Conservation (phyloP, 139 green algal genomes). For the Volvox africanus region DNA sequence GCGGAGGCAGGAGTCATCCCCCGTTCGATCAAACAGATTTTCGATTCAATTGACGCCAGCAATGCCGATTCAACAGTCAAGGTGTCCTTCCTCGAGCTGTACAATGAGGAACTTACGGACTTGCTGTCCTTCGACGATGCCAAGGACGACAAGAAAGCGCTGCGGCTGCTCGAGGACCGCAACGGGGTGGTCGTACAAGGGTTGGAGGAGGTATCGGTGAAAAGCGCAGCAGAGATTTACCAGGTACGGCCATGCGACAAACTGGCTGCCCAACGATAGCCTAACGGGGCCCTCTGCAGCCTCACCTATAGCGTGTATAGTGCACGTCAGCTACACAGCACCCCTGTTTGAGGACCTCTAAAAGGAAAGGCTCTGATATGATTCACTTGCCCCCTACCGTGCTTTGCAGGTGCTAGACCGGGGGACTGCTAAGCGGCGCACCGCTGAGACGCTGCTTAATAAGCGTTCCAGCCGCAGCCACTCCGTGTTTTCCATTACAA, state of each 20-base stretch:
- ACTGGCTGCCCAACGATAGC: too few species aligned
- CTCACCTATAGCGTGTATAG: too few species aligned
- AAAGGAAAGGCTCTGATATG: too few species aligned
- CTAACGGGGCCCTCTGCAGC: too few species aligned
- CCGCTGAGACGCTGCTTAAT: conserved; percentile 97
- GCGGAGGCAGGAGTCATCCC: conserved; percentile 95
- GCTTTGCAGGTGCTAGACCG: conserved; percentile 83
- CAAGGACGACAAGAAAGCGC: conserved; percentile 63
- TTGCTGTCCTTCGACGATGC: conserved; percentile 76
- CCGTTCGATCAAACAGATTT: conserved; percentile 95
- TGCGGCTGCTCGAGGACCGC: conserved; percentile 87
- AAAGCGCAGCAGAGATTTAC: conserved; percentile 89
- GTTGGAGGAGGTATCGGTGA: conserved; percentile 95
- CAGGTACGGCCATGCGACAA: conserved; percentile 52
- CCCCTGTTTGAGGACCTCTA: too few species aligned
- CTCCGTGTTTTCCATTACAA: conserved; percentile 91
- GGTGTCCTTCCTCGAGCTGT: conserved; percentile 96
- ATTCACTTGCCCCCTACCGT: too few species aligned
- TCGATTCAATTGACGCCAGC: conserved; percentile 86
- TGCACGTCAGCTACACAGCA: too few species aligned
- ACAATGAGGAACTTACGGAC: conserved; percentile 99
- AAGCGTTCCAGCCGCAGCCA: conserved; percentile 97
- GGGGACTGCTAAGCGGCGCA: conserved; percentile 90
- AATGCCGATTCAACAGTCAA: conserved; percentile 83
- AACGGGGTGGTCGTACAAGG: conserved; percentile 87